phyloP scores from a whole-genome alignment of 2,329 filamentous ascomycete genomes.

The Hypoxylon sp. region DNA sequence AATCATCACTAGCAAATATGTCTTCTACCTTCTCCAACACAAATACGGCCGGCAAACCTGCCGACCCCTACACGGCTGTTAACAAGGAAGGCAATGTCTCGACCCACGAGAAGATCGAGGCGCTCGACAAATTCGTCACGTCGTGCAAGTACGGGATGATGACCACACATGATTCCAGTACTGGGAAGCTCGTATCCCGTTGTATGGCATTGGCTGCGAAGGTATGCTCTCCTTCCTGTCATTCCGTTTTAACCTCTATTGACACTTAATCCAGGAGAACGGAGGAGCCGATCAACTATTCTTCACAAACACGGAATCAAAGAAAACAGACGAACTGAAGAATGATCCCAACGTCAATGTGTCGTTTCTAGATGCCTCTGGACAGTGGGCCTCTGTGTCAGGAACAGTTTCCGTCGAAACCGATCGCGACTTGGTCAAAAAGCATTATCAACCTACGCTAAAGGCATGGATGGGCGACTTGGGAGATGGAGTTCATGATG shows the following conservation, averaged over 20 bases:
- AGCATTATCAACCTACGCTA: conserved; percentile 77
- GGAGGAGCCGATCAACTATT: conserved; percentile 85
- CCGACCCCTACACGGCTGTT: conserved; percentile 79
- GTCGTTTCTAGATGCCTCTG: conserved; percentile 76
- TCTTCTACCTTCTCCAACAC: conserved; percentile 66
- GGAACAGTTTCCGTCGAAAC: conserved; percentile 75
- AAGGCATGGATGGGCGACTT: conserved; percentile 90
- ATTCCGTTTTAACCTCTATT: background rate
- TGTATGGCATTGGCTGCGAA: conserved; percentile 86
- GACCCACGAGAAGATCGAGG: conserved; percentile 78
- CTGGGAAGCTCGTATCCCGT: conserved; percentile 76
- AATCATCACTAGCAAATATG: too few species aligned
- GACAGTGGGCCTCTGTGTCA: conserved; percentile 89
- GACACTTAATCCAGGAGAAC: conserved; percentile 65
- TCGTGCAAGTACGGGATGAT: conserved; percentile 87
- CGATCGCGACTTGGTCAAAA: conserved; percentile 72
- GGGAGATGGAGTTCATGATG: conserved; percentile 83
- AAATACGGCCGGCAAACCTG: conserved; percentile 67
- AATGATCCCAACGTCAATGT: conserved; percentile 80
- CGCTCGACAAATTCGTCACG: conserved; percentile 74
- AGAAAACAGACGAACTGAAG: conserved; percentile 84
- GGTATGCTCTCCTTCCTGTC: conserved; percentile 55
- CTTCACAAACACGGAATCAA: conserved; percentile 89
- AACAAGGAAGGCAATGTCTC: conserved; percentile 71
- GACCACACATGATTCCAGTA: conserved; percentile 75